Evolutionary conservation across 345 rosid genomes (phyloP).

Genomic region (Brassica nigra): DNA sequence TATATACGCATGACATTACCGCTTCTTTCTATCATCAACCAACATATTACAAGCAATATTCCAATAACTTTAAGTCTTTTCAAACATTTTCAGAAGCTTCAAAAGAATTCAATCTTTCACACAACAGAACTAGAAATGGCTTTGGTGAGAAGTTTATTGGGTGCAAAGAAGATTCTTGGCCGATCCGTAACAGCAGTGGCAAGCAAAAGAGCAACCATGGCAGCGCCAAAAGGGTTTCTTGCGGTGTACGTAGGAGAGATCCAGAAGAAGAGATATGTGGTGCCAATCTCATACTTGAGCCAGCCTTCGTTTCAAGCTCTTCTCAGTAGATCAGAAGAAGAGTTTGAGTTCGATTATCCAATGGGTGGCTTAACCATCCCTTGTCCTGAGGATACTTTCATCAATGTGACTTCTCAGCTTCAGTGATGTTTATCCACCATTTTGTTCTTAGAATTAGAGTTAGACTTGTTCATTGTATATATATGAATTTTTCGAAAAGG

Average conservation of each 20-base stretch:
- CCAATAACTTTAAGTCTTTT: conserved; percentile 5
- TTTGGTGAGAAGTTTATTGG: conserved; percentile 7
- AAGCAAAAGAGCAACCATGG: neutral
- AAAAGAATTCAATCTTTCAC: neutral
- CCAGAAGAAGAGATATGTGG: conserved; percentile 41
- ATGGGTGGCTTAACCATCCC: conserved; percentile 57
- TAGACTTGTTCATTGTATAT: neutral
- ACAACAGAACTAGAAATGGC: neutral
- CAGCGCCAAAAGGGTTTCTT: conserved; percentile 46
- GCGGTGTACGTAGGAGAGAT: conserved; percentile 52
- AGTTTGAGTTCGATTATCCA: conserved; percentile 52
- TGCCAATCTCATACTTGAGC: conserved; percentile 49
- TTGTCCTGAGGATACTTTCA: conserved; percentile 51
- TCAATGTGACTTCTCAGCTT: conserved; percentile 40
- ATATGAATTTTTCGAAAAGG: neutral
- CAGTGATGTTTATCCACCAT: conserved; percentile 6
- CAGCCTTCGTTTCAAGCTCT: conserved; percentile 48
- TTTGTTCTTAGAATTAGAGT: neutral
- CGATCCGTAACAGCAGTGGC: neutral
- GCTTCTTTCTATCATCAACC: conserved; percentile 17
- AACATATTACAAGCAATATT: neutral
- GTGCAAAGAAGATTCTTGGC: conserved; percentile 22
- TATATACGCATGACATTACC: neutral
- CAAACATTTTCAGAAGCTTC: conserved; percentile 4
- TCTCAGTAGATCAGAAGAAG: conserved; percentile 50